These are phyloP conservation scores for Saccharomycopsis malanga DNA, from an alignment of 805 yeast species.

Conservation along the genomic window DNA sequence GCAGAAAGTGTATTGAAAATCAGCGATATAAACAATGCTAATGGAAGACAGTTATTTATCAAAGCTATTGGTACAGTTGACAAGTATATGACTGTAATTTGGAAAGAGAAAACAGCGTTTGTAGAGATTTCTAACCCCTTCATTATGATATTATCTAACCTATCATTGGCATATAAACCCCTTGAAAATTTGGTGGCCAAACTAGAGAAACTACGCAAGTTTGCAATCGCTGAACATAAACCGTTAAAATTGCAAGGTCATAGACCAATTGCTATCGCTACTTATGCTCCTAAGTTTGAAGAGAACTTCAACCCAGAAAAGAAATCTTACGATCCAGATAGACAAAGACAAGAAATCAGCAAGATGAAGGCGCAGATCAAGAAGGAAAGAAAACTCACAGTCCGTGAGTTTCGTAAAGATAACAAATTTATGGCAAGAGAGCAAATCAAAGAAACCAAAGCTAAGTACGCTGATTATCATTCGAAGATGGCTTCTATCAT, in stretches of 20 bases:
- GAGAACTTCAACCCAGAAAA: conserved; percentile 94
- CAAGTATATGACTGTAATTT: conserved; percentile 31
- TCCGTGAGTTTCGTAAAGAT: conserved; percentile 89
- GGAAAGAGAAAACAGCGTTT: conserved; percentile 60
- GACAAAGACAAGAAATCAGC: conserved; percentile 70
- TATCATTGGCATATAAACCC: conserved; percentile 24
- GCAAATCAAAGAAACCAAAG: conserved; percentile 70
- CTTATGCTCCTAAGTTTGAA: conserved; percentile 86
- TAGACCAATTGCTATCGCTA: conserved; percentile 74
- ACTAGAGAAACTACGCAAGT: conserved; percentile 41
- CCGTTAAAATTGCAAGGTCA: conserved; percentile 82
- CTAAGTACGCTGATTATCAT: conserved; percentile 72
- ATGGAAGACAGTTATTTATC: conserved; percentile 17
- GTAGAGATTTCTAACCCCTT: conserved; percentile 51
- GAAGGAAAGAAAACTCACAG: conserved; percentile 81
- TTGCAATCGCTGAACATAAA: conserved; percentile 43
- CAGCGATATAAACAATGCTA: conserved; percentile 5
- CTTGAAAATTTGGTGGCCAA: conserved; percentile 36
- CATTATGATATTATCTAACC: conserved; percentile 30
- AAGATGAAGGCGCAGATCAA: conserved; percentile 82
- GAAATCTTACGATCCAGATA: conserved; percentile 82
- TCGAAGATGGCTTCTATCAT: conserved; percentile 81
- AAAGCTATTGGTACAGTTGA: conserved; percentile 31
- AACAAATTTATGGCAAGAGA: conserved; percentile 81
- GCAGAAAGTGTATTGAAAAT: conserved; percentile 1